Evolutionary conservation across 495 filamentous ascomycete species (phyloP).

Genomic region (Penicillium steckii): DNA sequence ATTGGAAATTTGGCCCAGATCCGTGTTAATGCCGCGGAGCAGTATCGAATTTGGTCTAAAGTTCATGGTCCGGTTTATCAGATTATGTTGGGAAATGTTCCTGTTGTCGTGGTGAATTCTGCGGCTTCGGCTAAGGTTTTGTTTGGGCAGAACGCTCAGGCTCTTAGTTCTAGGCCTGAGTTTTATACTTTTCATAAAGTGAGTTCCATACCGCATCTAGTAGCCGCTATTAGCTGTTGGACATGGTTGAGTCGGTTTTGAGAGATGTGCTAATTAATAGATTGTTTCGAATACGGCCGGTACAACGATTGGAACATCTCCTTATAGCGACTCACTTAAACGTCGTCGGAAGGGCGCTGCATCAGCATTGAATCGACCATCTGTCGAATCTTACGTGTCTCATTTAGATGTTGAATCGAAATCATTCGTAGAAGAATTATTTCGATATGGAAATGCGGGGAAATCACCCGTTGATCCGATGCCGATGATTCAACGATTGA

Average conservation of each 20-base stretch:
- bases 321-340: slow-evolving; percentile 63
- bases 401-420: slow-evolving; percentile 62
- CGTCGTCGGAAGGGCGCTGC: slow-evolving; percentile 62
- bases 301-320: slow-evolving; percentile 65
- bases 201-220: slow-evolving; percentile 1
- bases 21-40: slow-evolving; percentile 56
- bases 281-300: slow-evolving; percentile 62
- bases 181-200: slow-evolving; percentile 69
- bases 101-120: slow-evolving; percentile 60
- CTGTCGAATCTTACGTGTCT: slow-evolving; percentile 57
- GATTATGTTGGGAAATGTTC: slow-evolving; percentile 61
- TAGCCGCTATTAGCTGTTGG: no score
- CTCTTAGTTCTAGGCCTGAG: slow-evolving; percentile 57
- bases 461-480: slow-evolving; percentile 56
- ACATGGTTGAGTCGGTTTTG: no score
- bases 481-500: slow-evolving; percentile 60
- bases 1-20: slow-evolving; percentile 66
- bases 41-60: slow-evolving; percentile 58
- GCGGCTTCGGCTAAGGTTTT: slow-evolving; percentile 55
- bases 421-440: slow-evolving; percentile 57
- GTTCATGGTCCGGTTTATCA: slow-evolving; percentile 62
- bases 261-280: no score
- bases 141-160: slow-evolving; percentile 59
- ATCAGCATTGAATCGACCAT: slow-evolving; percentile 60
- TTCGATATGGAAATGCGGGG: slow-evolving; percentile 53